Conservation (phyloP, 1,284 basidiomycete species). For the Entoloma clypeatum region DNA sequence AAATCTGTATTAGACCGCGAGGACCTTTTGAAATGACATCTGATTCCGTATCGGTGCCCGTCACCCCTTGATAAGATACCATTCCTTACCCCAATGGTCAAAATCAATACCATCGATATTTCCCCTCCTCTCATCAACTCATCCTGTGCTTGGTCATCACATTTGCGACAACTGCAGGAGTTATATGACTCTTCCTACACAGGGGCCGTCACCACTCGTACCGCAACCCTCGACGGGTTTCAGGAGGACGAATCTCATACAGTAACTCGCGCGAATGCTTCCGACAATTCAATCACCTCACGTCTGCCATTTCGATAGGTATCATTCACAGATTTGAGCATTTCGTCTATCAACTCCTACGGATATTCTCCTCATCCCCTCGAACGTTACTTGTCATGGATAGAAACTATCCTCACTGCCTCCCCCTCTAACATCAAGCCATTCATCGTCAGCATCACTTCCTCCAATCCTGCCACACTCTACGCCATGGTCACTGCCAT, state of each 20-base stretch:
- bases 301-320: constrained; percentile 41
- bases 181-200: constrained; percentile 65
- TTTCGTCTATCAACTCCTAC: constrained; percentile 71
- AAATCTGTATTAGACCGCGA: constrained; percentile 86
- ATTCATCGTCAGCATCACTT: constrained; percentile 73
- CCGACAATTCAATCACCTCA: constrained; percentile 9
- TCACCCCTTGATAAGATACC: constrained; percentile 7
- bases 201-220: constrained; percentile 75
- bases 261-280: constrained; percentile 33
- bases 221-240: constrained; percentile 66
- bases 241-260: constrained; percentile 56
- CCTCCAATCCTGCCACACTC: constrained; percentile 49
- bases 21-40: constrained; percentile 60
- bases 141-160: constrained; percentile 76
- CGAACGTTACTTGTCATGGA: constrained; percentile 57
- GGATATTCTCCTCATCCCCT: constrained; percentile 78
- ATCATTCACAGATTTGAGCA: constrained; percentile 44
- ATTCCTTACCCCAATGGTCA: constrained; percentile 37
- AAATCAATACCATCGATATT: constrained; percentile 46
- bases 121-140: constrained; percentile 67
- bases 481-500: constrained; percentile 53
- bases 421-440: constrained; percentile 46
- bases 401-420: constrained; percentile 46
- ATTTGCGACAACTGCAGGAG: constrained; percentile 53
- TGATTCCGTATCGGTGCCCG: constrained; percentile 9